Percentiles rank a stretch among this genome's conserved stretches.
phyloP scores from a whole-genome alignment of 768 basidiomycete genomes.

The Auricularia cornea region DNA sequence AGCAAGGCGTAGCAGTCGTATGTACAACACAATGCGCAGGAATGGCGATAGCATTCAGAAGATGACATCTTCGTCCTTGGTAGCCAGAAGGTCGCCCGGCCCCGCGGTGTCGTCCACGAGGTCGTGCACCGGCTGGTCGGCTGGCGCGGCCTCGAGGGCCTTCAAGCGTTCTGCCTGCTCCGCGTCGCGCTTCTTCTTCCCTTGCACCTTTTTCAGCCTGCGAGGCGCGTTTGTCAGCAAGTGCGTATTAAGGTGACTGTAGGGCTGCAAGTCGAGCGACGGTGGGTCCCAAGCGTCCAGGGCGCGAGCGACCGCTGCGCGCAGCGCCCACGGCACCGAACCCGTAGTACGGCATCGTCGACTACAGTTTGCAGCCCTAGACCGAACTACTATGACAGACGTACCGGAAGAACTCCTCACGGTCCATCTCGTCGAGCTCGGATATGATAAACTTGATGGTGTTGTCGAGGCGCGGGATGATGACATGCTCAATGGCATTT shows the following conservation, averaged over 20 bases:
- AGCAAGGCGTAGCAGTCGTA: no score
- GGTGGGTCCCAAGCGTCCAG: no score
- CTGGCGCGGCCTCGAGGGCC: not conserved
- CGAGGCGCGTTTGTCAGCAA: conserved; percentile 31
- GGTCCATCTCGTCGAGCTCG: conserved; percentile 98
- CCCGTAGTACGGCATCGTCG: no score
- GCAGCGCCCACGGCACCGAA: no score
- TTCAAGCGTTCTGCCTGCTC: conserved; percentile 28
- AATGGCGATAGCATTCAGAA: conserved; percentile 42
- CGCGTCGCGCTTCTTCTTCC: conserved; percentile 87
- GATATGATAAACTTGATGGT: conserved; percentile 97
- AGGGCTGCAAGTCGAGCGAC: no score
- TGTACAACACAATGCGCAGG: no score
- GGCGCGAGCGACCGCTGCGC: no score
- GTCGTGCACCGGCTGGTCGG: conserved; percentile 19
- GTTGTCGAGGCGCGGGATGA: conserved; percentile 93
- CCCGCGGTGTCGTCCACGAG: conserved; percentile 27
- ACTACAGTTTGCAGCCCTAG: no score
- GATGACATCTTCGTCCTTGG: conserved; percentile 89
- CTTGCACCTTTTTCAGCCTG: conserved; percentile 94
- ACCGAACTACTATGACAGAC: no score
- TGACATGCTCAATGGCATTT: conserved; percentile 95
- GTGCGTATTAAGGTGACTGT: not conserved
- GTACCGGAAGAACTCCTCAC: conserved; percentile 90
- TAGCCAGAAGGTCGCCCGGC: conserved; percentile 60